Evolutionary conservation across 805 yeast genomes (phyloP), one percentile per base, ranked within the genome.

Genomic region (Candida sakaeoensis): DNA sequence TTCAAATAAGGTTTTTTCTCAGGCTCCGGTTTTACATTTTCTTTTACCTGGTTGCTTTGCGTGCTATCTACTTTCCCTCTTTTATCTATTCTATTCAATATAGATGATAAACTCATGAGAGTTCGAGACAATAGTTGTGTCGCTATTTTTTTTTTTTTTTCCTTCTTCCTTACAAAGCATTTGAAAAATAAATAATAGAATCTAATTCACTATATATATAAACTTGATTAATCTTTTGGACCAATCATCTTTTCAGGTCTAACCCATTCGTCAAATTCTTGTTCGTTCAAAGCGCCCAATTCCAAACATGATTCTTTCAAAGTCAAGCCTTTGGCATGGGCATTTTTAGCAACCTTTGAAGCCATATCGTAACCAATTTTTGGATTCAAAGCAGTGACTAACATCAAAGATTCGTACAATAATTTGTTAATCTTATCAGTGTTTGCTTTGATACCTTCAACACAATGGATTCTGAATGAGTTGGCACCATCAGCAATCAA

Each of bases 311-410:
- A 81, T 68, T 89, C 85, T 73, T 93, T 93, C 70, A 93, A 79
- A 33, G 99, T 93, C 56, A 91, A 75, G 19, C 97, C 96, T 76
- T 93, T 89, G 74, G 90, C 85, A 80, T 93, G 98, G 36, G 99
- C 99, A 63, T 93, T 87, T 78, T 93, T 93, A 53, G 99, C 99
- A 40, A 89, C 91, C 80, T 91, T 90, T 44, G 97, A 88, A 43
- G 99, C 98, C 54, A 82, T 78, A 61, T 93, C 99, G 72, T 93
- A 93, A 58, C 99, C 99, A 55, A 93, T 93, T 82, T 91, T 89
- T 57, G 99, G 97, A 80, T 93, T 93, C 61, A 93, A 79, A 18
- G 99, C 97, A 43, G 99, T 93, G 38, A 93, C 99, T 70, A 93
- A 79, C 99, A 93, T 93, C 61, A 93, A 78, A 12, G 97, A 88